Base-by-base conservation (phyloP, 192 early-diverging fungal genomes). In the Backusella westeae region DNA sequence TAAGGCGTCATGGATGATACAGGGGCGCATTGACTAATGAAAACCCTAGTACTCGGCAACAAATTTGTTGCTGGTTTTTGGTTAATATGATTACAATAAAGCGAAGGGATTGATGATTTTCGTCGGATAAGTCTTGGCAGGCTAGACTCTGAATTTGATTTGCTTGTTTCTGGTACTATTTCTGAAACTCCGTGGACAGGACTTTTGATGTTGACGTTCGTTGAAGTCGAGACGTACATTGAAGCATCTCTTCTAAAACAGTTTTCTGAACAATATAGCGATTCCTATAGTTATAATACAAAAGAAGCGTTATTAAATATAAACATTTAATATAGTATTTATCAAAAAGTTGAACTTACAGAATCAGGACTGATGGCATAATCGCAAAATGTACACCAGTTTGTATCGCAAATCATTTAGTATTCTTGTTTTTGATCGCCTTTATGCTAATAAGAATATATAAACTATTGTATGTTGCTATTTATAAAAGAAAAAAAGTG, bases 311-410 rank as follows among this genome's bases (percentile, higher is more conserved):
- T 19, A 59, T 9, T 0, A 59, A 59, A 63, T 26, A 10, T 9
- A 12, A 26, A 29, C 1, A 12, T 29, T 3, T 26, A 12, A 26
- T 12, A 26, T 29, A 63, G 4, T 63, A 12, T 63, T 9, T 29
- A 9, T 63, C 56, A 63, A 63, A 63, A 9, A 21, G 53, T 26
- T 14, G 21, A 9, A 35, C 73, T 75, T 75, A 75, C 73, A 34
- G 73, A 75, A 53, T 56, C 67, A 44, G 63, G 73, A 38, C 23
- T 65, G 73, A 75, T 35, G 8, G 73, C 56, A 59, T 63, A 67
- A 9, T 75, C 73, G 26, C 73, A 75, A 53, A n/a, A 75, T 12
- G 73, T 75, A 29, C 73, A 75, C 73, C 73, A 75, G 63, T 75
- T 75, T 29, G 73, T 75, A 59, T 75, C 73, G 36, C 68, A 69